Evolutionary conservation across 2,329 filamentous ascomycete species (phyloP).

Genomic region (Geosmithia morbida): DNA sequence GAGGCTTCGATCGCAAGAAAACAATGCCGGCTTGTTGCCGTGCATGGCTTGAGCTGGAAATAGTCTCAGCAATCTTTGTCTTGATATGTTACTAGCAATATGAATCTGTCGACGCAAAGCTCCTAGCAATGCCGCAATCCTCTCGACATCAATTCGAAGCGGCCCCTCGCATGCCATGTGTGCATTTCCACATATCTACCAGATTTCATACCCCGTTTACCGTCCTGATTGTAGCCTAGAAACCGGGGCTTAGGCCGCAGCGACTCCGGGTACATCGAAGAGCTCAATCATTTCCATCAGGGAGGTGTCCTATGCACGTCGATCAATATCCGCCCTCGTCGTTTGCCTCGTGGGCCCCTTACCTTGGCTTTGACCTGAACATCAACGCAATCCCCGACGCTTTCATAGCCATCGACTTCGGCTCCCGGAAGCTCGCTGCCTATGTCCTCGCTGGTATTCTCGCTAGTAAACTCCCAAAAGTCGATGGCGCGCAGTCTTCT

Average conservation of each 20-base stretch:
- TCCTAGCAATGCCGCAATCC: not conserved
- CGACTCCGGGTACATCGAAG: not conserved
- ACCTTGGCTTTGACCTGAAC: not conserved
- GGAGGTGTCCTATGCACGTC: not conserved
- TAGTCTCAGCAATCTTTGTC: not conserved
- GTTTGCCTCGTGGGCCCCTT: not conserved
- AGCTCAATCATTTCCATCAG: not conserved
- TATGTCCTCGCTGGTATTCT: not conserved
- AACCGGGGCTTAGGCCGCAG: not conserved
- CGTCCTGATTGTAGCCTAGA: not conserved
- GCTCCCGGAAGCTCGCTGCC: not conserved
- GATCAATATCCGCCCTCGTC: not conserved
- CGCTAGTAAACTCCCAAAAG: slow-evolving; percentile 8
- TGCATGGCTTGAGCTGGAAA: not conserved
- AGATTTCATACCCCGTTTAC: not conserved
- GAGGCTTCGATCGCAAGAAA: not conserved
- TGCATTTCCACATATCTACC: not conserved
- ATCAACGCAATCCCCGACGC: not conserved
- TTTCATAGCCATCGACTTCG: not conserved
- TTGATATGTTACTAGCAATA: not conserved
- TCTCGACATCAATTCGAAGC: not conserved
- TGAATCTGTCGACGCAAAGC: not conserved
- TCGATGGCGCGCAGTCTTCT: slow-evolving; percentile 11
- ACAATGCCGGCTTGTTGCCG: not conserved
- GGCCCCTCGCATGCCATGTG: not conserved